These are phyloP conservation scores for Avena eriantha DNA, from an alignment of 176 grass and related monocot genomes.

Conservation along the genomic window DNA sequence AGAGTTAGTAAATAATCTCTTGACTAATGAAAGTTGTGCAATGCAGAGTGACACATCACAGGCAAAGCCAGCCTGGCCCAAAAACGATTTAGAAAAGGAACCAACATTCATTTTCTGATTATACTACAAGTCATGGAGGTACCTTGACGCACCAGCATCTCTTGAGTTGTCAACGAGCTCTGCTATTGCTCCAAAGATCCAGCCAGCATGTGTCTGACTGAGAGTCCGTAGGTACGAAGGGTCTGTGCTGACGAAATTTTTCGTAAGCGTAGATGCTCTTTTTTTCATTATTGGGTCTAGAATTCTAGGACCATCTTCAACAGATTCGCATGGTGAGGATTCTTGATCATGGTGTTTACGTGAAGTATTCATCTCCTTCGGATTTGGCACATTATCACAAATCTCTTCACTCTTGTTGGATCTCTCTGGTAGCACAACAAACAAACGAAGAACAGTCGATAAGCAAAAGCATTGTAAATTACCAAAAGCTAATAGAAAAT, in stretches of 20 bases:
- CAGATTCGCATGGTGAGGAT: constrained; percentile 52
- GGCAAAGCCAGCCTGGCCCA: background rate
- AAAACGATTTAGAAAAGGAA: constrained; percentile 28
- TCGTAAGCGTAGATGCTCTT: constrained; percentile 38
- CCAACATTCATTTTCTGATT: background rate
- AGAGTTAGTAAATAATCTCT: constrained; percentile 19
- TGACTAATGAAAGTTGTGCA: constrained; percentile 19
- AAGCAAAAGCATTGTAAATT: constrained; percentile 16
- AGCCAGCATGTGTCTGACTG: constrained; percentile 84
- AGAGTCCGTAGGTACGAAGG: constrained; percentile 84
- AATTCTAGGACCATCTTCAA: constrained; percentile 50
- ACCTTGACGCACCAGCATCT: constrained; percentile 84
- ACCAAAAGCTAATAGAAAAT: constrained; percentile 22
- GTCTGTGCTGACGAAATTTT: constrained; percentile 71
- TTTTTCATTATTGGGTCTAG: constrained; percentile 36
- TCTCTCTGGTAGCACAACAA: constrained; percentile 32
- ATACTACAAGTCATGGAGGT: constrained; percentile 38
- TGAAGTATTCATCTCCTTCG: constrained; percentile 39
- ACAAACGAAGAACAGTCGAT: constrained; percentile 20
- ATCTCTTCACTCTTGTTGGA: constrained; percentile 50
- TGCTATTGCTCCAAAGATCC: constrained; percentile 94
- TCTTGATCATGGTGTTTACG: constrained; percentile 38
- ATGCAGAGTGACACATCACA: constrained; percentile 19
- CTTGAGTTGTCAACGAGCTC: constrained; percentile 93
- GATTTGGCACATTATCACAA: constrained; percentile 51